A percentile compares a stretch with the other conserved stretches of the same genome.
Evolutionary conservation across 768 basidiomycete genomes (phyloP).

Genomic region (Amanita pallidorosea): DNA sequence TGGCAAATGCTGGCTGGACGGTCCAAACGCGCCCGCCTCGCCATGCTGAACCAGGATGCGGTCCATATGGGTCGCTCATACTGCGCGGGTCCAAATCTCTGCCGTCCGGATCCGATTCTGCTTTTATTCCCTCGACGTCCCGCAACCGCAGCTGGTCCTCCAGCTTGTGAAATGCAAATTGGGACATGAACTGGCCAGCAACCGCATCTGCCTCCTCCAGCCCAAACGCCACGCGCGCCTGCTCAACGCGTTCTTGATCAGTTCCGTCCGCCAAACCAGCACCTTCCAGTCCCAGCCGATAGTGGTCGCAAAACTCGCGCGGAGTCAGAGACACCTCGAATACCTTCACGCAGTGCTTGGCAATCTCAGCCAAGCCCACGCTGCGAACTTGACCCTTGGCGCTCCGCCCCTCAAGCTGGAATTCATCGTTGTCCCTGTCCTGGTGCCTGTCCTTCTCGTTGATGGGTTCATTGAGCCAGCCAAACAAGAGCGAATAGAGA

Average conservation of each 20-base stretch:
- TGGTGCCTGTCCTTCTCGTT: conserved; percentile 58
- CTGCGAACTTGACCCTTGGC: conserved; percentile 89
- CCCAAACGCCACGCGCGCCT: conserved; percentile 43
- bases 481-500: conserved; percentile 87
- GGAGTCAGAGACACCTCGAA: conserved; percentile 84
- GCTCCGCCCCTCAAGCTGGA: conserved; percentile 80
- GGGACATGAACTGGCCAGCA: conserved; percentile 79
- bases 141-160: conserved; percentile 79
- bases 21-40: conserved; percentile 36
- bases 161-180: conserved; percentile 73
- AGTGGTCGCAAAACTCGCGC: conserved; percentile 79
- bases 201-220: conserved; percentile 66
- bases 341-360: conserved; percentile 49
- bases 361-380: conserved; percentile 68
- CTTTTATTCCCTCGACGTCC: conserved; percentile 83
- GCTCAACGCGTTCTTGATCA: conserved; percentile 48
- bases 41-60: conserved; percentile 43
- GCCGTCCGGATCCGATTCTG: conserved; percentile 68
- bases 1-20: conserved; percentile 67
- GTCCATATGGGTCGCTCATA: conserved; percentile 60
- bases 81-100: conserved; percentile 52
- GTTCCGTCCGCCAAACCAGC: conserved; percentile 51
- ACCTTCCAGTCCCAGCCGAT: conserved; percentile 52
- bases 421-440: conserved; percentile 29
- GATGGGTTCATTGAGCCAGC: conserved; percentile 94